Percentiles rank a stretch among this genome's conserved stretches.
These are phyloP conservation scores for Trichophyton schoenleinii DNA, from an alignment of 2,329 filamentous ascomycete genomes.

Conservation along the genomic window DNA sequence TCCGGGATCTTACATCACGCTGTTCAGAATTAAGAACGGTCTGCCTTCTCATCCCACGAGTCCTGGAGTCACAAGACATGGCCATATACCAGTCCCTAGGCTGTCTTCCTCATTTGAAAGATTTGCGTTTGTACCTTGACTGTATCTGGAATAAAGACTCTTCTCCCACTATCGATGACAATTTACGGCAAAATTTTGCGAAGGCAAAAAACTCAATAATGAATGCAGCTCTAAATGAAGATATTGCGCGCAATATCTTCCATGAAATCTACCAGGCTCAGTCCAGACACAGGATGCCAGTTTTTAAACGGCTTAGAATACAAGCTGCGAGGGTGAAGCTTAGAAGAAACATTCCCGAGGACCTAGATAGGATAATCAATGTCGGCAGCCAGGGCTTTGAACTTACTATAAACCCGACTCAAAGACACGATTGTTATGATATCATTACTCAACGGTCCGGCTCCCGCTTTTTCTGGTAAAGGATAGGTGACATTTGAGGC, in stretches of 20 bases:
- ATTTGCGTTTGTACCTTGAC: background rate
- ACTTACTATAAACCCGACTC: background rate
- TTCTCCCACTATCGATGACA: background rate
- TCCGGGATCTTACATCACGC: background rate
- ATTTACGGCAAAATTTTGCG: background rate
- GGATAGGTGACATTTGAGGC: no score
- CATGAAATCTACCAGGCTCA: background rate
- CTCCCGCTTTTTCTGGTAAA: no score
- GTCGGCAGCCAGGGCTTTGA: background rate
- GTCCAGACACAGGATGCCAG: background rate
- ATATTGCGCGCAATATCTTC: conserved; percentile 1
- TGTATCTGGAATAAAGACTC: background rate
- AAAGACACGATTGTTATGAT: background rate
- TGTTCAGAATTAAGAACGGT: background rate
- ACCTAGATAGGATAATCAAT: background rate
- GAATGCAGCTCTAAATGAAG: background rate
- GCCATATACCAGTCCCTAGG: background rate
- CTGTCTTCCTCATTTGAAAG: background rate
- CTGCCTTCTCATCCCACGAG: background rate
- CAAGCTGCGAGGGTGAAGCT: background rate
- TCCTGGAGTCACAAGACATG: background rate
- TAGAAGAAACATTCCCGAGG: background rate
- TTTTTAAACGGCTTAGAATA: background rate
- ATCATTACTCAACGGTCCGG: background rate
- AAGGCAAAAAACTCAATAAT: background rate